phyloP scores from a whole-genome alignment of 2,329 filamentous ascomycete species.

The Huntiella abstrusa region DNA sequence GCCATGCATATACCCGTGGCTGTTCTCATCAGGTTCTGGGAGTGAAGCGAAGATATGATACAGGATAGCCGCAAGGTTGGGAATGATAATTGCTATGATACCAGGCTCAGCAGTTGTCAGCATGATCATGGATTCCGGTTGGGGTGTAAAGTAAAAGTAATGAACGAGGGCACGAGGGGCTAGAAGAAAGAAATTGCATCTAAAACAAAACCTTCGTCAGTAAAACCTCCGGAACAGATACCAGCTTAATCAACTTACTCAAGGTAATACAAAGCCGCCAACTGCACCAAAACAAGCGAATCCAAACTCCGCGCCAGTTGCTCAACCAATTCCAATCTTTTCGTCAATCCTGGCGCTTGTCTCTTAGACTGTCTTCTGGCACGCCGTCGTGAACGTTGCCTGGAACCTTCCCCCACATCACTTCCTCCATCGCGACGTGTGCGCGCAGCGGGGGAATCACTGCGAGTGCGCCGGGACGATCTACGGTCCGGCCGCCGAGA shows the following conservation, averaged over 20 bases:
- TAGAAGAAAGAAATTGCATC: conserved; percentile 46
- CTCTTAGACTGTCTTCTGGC: conserved; percentile 18
- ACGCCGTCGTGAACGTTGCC: conserved; percentile 15
- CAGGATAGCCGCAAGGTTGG: conserved; percentile 41
- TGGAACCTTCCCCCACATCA: conserved; percentile 11
- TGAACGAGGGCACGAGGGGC: conserved; percentile 39
- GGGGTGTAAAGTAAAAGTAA: conserved; percentile 45
- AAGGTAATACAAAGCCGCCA: conserved; percentile 50
- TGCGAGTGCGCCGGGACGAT: conserved; percentile 6
- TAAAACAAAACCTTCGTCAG: conserved; percentile 18
- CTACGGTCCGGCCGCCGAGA: neutral
- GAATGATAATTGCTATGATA: conserved; percentile 36
- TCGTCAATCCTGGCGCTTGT: conserved; percentile 26
- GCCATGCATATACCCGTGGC: conserved; percentile 47
- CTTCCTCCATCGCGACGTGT: conserved; percentile 8
- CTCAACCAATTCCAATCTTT: conserved; percentile 41
- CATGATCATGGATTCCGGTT: conserved; percentile 35
- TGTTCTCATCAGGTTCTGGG: conserved; percentile 38
- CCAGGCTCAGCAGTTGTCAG: conserved; percentile 37
- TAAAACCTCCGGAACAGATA: neutral
- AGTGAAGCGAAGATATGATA: conserved; percentile 37
- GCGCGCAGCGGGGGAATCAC: conserved; percentile 5
- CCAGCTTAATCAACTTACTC: conserved; percentile 29
- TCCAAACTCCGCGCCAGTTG: conserved; percentile 43
- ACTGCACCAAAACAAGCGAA: conserved; percentile 42